Percentiles rank a stretch among this genome's conserved stretches.
Evolutionary conservation across 1,284 basidiomycete genomes (phyloP).

Genomic region (Earliella scabrosa): DNA sequence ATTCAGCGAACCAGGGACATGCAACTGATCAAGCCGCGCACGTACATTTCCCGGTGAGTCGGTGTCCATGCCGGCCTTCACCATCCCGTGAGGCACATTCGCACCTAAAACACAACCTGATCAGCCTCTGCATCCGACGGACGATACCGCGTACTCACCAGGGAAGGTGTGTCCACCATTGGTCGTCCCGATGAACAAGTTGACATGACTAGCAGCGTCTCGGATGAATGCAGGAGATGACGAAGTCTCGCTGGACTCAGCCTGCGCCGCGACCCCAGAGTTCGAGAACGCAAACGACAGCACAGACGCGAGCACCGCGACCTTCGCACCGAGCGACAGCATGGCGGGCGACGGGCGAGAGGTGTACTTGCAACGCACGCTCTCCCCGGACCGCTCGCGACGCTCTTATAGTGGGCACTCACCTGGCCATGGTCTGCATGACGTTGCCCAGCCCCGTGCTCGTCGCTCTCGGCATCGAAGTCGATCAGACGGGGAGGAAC

Average conservation of each 20-base stretch:
- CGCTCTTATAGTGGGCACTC: constrained; percentile 12
- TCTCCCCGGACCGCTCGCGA: no score
- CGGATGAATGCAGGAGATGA: constrained; percentile 8
- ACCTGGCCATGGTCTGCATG: background rate
- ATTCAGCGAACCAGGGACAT: background rate
- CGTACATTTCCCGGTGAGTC: constrained; percentile 63
- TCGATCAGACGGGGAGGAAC: constrained; percentile 13
- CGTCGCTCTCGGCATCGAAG: constrained; percentile 2
- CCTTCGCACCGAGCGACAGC: constrained; percentile 4
- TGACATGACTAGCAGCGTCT: constrained; percentile 44
- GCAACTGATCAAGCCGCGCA: no score
- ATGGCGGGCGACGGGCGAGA: background rate
- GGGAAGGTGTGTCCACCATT: constrained; percentile 69
- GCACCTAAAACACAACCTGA: constrained; percentile 44
- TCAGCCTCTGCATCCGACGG: background rate
- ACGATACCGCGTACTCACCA: constrained; percentile 37
- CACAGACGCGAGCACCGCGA: background rate
- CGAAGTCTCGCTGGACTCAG: background rate
- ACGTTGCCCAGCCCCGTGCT: background rate
- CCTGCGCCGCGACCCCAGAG: background rate
- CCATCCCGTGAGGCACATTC: constrained; percentile 67
- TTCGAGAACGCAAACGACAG: background rate
- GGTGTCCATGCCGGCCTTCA: constrained; percentile 68
- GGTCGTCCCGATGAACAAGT: constrained; percentile 61
- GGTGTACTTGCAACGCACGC: no score